These are phyloP conservation scores for Candida oleophila DNA, from an alignment of 805 yeast species.

Conservation along the genomic window DNA sequence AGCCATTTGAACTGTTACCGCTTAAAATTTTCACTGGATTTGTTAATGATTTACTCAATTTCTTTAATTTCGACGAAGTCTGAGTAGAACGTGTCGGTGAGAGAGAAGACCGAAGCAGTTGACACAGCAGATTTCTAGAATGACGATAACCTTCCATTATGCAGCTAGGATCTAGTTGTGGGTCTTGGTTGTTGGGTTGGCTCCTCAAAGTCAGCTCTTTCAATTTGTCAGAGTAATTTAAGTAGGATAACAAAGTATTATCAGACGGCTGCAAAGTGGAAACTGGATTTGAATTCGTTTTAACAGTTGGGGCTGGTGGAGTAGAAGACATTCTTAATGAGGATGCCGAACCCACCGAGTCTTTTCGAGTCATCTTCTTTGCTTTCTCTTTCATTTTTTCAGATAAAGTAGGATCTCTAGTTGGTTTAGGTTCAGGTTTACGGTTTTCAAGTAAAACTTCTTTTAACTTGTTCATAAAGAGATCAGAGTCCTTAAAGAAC, in stretches of 20 bases:
- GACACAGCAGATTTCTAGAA: background rate
- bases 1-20: background rate
- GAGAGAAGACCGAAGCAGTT: background rate
- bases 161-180: background rate
- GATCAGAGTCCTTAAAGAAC: background rate
- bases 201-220: background rate
- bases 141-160: no score
- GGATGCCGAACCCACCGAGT: background rate
- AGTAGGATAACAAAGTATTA: background rate
- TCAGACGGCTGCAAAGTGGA: background rate
- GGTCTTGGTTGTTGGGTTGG: background rate
- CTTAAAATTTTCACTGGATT: slow-evolving; percentile 18
- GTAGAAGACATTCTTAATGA: slow-evolving; percentile 2
- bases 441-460: background rate
- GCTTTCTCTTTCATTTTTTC: slow-evolving; percentile 12
- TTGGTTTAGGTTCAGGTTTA: background rate
- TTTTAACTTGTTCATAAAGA: background rate
- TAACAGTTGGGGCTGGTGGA: background rate
- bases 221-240: background rate
- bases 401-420: background rate
- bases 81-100: background rate
- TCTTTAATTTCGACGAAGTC: slow-evolving; percentile 13
- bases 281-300: background rate
- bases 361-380: slow-evolving; percentile 8
- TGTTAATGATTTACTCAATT: slow-evolving; percentile 17